Evolutionary conservation across 1,139 yeast species (phyloP).

Genomic region (Hemisphaericaspora subhashii): DNA sequence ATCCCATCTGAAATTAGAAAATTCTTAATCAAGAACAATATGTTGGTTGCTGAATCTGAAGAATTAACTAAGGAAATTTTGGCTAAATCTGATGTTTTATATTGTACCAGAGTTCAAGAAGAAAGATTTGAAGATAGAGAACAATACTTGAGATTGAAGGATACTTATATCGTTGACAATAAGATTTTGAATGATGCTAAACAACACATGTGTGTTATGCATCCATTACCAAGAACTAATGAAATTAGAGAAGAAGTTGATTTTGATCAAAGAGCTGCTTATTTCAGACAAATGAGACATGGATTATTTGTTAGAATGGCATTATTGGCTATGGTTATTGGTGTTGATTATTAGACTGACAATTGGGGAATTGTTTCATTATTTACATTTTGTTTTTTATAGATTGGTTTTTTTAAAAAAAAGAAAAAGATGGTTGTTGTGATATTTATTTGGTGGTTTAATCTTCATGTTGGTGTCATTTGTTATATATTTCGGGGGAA

Average conservation of each 20-base stretch:
- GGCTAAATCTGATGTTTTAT: slow-evolving; percentile 88
- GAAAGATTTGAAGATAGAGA: slow-evolving; percentile 81
- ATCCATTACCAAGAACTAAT: slow-evolving; percentile 95
- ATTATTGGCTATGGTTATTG: slow-evolving; percentile 94
- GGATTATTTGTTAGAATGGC: slow-evolving; percentile 99
- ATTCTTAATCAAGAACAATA: slow-evolving; percentile 62
- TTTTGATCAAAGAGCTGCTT: slow-evolving; percentile 98
- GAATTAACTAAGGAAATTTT: slow-evolving; percentile 80
- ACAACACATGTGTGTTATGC: slow-evolving; percentile 98
- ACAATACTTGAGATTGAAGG: slow-evolving; percentile 87
- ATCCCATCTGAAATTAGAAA: slow-evolving; percentile 74
- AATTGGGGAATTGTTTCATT: background rate
- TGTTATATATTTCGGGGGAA: background rate
- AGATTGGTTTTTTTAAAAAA: background rate
- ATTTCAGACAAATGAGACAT: slow-evolving; percentile 98
- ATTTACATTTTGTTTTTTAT: background rate
- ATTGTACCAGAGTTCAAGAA: slow-evolving; percentile 97
- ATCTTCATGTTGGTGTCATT: too few relatives aligned
- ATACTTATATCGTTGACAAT: slow-evolving; percentile 90
- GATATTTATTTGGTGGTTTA: too few relatives aligned
- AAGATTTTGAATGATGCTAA: slow-evolving; percentile 88
- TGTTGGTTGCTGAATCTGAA: slow-evolving; percentile 72
- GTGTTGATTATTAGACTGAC: slow-evolving; percentile 57
- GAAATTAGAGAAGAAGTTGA: slow-evolving; percentile 98
- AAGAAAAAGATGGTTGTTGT: background rate